Evolutionary conservation across 2,329 filamentous ascomycete species (phyloP), one percentile per base, ranked within the genome.

Genomic region (Xylariaceae sp.): DNA sequence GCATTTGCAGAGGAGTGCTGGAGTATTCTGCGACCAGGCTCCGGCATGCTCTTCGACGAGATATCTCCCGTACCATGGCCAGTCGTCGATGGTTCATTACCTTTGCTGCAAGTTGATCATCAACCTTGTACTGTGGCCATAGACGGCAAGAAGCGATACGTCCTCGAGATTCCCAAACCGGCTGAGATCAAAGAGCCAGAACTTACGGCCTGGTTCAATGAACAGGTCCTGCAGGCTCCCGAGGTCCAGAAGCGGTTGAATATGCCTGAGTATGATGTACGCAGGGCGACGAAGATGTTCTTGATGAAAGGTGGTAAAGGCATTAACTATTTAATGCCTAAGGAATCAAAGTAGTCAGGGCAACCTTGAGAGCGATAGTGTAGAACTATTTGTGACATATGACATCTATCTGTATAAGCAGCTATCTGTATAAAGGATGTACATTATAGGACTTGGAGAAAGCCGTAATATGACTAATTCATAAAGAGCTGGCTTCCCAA

Each of bases 1-100:
- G 88, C 87, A 0, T 82, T 94, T 51, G 79, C 89, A 1, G 89
- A 92, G 58, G 89, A 95, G 70, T 88, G 83, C 66, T 95, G 88
- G 88, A 75, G 78, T 53, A 60, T 78, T 2, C 73, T 91, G 3
- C 64, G 70, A 43, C 68, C 71, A 1, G 54, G 57, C 0, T 42
- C 59, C 1, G 58, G 56, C 2, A 74, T 75, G 32, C 66, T 77
- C 48, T 76, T 77, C 57, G 47, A 56, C 36, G 58, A 65, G 38
- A 75, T 79, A 44, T 17, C 18, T 11, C 27, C 12, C 39, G n/a
- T 62, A 68, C 1, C 64, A 66, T 94, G 89, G 72, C 88, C 87
- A 0, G 63, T 56, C 0, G 63, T 71, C 2, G 81, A 86, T 54
- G 75, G 72, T 22, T 75, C 75, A 42, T 58, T 75, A 48, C 63